Percentiles rank a stretch among this genome's conserved stretches.
Conservation (phyloP, 2,329 filamentous ascomycete species). For the Septoria linicola region DNA sequence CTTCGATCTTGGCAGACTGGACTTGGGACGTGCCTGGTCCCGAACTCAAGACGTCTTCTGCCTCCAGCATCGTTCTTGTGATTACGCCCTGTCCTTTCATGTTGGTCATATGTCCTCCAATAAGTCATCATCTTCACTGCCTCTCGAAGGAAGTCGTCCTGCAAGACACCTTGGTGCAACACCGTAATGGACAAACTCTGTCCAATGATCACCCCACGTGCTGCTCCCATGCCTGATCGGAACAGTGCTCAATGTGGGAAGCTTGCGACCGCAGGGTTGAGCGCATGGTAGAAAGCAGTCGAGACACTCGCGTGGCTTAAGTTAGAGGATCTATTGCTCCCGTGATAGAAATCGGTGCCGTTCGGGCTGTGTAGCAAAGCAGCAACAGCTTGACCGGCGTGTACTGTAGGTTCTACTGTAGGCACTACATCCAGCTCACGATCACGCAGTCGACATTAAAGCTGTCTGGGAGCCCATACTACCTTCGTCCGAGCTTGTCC, state of each 20-base stretch:
- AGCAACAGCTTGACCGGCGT: neutral
- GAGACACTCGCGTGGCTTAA: neutral
- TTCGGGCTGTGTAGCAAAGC: neutral
- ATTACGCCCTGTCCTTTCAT: neutral
- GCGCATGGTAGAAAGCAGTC: neutral
- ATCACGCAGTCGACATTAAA: neutral
- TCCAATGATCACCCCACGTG: conserved; percentile 9
- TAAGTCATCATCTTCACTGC: neutral
- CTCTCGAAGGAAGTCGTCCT: no score
- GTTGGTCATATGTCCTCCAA: neutral
- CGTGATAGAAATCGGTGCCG: neutral
- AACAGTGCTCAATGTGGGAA: neutral
- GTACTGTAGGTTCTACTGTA: neutral
- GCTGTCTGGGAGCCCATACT: neutral
- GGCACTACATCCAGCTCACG: neutral
- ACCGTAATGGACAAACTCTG: neutral
- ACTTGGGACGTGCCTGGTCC: neutral
- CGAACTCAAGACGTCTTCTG: neutral
- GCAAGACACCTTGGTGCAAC: neutral
- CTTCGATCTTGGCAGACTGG: neutral
- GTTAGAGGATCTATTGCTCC: neutral
- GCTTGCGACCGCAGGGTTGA: neutral
- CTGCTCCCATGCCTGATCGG: neutral
- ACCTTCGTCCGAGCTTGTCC: neutral
- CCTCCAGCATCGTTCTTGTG: no score